These are phyloP conservation scores for Elsinoe ampelina DNA, from an alignment of 2,329 filamentous ascomycete species.

Conservation along the genomic window DNA sequence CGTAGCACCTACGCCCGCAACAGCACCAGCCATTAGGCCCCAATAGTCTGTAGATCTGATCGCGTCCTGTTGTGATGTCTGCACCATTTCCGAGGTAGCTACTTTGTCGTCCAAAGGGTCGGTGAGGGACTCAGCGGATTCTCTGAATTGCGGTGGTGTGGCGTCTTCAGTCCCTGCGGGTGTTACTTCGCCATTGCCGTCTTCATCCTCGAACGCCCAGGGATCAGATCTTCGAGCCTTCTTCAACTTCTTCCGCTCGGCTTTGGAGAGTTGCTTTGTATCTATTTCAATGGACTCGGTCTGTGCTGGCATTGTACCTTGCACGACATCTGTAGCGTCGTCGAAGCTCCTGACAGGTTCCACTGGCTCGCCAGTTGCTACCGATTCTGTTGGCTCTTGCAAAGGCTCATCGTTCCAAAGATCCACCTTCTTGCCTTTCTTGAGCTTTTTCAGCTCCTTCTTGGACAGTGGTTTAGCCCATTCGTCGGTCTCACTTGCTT, in stretches of 20 bases:
- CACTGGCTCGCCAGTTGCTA: background rate
- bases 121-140: too few relatives aligned
- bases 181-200: background rate
- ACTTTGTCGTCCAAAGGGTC: too few relatives aligned
- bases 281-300: background rate
- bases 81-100: too few relatives aligned
- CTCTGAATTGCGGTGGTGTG: too few relatives aligned
- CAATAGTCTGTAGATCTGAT: background rate
- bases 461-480: slow-evolving; percentile 8
- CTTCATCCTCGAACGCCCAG: background rate
- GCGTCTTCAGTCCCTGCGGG: too few relatives aligned
- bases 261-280: slow-evolving; percentile 5
- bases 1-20: slow-evolving; percentile 8
- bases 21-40: slow-evolving; percentile 4
- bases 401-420: background rate
- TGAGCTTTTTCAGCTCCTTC: slow-evolving; percentile 15
- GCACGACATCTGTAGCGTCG: background rate
- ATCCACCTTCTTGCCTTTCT: background rate
- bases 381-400: background rate
- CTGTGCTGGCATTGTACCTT: background rate
- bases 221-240: background rate
- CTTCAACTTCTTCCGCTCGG: slow-evolving; percentile 14
- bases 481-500: background rate
- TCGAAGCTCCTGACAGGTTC: background rate
- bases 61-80: background rate